Evolutionary conservation across 2,329 filamentous ascomycete species (phyloP), one percentile per base, ranked within the genome.

Genomic region (Monilinia fructigena): DNA sequence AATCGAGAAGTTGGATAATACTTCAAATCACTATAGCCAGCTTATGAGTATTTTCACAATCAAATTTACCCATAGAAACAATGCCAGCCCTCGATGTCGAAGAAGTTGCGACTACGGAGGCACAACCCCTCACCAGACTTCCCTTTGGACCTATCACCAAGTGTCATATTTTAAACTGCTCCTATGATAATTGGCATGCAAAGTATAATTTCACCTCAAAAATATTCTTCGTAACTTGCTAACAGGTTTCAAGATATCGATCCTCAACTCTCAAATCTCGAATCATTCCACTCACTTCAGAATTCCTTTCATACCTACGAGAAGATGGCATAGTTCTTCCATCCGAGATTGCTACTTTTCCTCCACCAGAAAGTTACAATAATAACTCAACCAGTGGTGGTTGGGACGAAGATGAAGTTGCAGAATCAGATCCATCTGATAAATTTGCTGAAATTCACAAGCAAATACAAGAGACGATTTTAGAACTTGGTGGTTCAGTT

Each of bases 301-400:
- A 87, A 4, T 97, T 98, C 76, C 80, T 98, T 60, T 83, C 89
- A 62, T 99, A 98, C 77, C 87, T 99, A 35, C 90, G 90, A 68
- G 90, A 93, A 75, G 95, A 99, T 75, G 93, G 95, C 71, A 98
- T 99, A 73, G 82, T 97, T 60, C 84, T 99, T 7, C 93, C 91
- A 5, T 86, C 90, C 64, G 89, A 81, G 50, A 74, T 75, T 23
- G 78, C 83, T 67, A 67, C 69, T 23, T 72, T 69, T n/a, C 68
- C 67, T 59, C 70, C 73, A 16, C 69, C 69, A 35, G 69, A 70
- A 40, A 68, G 71, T 4, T 73, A 74, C 38, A 72, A 68, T n/a
- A 63, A 72, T 31, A 72, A 71, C 55, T 83, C 85, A 6, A 85
- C 84, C 7, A 85, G 87, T 2, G 83, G 85, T 66, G 82, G 86